Percentiles rank a stretch among this genome's conserved stretches.
Evolutionary conservation across 1,284 basidiomycete species (phyloP).

Genomic region (Austropuccinia psidii): DNA sequence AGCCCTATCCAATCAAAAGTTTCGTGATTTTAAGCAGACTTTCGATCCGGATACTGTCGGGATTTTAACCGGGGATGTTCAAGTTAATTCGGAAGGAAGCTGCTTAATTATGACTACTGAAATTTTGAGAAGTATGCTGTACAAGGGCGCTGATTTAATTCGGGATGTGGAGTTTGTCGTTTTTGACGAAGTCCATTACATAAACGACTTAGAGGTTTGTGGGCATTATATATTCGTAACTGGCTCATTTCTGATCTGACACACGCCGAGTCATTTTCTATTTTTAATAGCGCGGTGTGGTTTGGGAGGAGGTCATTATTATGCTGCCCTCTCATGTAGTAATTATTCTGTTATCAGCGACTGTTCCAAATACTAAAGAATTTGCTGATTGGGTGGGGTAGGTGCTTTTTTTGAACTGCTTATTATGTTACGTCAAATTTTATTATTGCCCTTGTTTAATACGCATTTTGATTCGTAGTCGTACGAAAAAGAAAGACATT

Average conservation of each 20-base stretch:
- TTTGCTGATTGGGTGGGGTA: constrained; percentile 99
- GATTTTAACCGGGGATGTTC: constrained; percentile 96
- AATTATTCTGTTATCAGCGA: constrained; percentile 93
- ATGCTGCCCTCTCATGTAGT: constrained; percentile 95
- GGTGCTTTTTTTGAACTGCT: constrained; percentile 45
- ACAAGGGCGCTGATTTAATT: constrained; percentile 96
- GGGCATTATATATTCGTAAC: not conserved
- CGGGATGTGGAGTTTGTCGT: constrained; percentile 99
- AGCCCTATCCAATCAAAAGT: constrained; percentile 97
- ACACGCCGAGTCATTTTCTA: not conserved
- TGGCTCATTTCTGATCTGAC: not conserved
- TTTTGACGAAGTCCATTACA: constrained; percentile 99
- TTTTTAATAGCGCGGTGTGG: constrained; percentile 77
- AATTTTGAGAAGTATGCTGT: constrained; percentile 95
- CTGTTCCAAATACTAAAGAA: constrained; percentile 95
- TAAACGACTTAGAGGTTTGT: constrained; percentile 92
- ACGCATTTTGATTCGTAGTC: constrained; percentile 53
- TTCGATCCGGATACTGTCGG: constrained; percentile 88
- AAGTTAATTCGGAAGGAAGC: constrained; percentile 96
- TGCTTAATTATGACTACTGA: constrained; percentile 90
- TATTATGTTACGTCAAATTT: not conserved
- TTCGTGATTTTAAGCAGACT: constrained; percentile 95
- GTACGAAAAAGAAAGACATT: constrained; percentile 98
- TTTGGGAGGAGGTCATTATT: constrained; percentile 99
- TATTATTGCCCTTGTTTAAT: constrained; percentile 3